Evolutionary conservation across 2,329 filamentous ascomycete species (phyloP), one percentile per base, ranked within the genome.

Genomic region (Exserohilum rostratum): DNA sequence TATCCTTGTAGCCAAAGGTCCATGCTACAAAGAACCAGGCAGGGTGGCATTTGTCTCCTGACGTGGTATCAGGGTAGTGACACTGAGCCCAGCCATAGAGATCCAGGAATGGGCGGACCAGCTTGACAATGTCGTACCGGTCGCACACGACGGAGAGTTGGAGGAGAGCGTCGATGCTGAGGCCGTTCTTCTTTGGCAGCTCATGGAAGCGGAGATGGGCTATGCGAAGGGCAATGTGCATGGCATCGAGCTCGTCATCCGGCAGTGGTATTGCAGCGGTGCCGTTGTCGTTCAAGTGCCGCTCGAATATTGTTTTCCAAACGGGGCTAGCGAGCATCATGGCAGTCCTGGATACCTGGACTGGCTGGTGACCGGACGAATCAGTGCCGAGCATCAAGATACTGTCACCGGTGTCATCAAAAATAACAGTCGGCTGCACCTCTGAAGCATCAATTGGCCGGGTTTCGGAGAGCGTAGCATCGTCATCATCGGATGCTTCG

Each of bases 111-210:
- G 52, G 52, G 1, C 54, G 51, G 68, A 79, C 62, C 57, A 68
- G 38, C 51, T 39, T 43, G 9, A 61, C 56, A 6, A 60, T 33
- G 27, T 64, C 64, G 42, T 76, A 76, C 27, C 72, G 71, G 50
- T 73, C 70, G 43, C 67, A 65, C 18, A 73, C 37, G 10, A 69
- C 57, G 0, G 70, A 64, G 9, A 75, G 51, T 13, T 65, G 48
- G 3, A 66, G 56, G 5, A 75, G 55, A 6, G 53, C 30, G 5
- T 58, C 15, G 2, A 70, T 61, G 1, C 39, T 46, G 3, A 73
- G 55, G 1, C 39, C 51, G 11, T 51, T 52, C 38, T 55, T 50
- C 33, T 49, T 15, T 6, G 42, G 55, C 20, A 55, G 33, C 11
- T 51, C 52, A 15, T 55, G 47, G 9, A 55, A 55, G 47, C 47